Evolutionary conservation across 2,329 filamentous ascomycete genomes (phyloP).

Genomic region (Zopfia rhizophila): DNA sequence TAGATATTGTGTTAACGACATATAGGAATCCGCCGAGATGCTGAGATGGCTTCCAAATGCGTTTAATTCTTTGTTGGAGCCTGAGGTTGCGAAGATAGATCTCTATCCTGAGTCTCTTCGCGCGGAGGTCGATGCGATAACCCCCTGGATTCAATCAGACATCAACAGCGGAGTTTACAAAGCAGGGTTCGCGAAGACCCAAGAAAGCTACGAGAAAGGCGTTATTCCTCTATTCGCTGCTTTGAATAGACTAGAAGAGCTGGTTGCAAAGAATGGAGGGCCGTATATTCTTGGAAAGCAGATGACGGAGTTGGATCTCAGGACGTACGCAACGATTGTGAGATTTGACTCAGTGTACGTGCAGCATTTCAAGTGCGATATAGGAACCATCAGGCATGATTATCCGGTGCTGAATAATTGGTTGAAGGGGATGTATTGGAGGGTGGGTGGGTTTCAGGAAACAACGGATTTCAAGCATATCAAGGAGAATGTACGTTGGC

Average conservation of each 20-base stretch:
- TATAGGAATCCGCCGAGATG: conserved; percentile 66
- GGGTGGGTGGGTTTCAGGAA: conserved; percentile 63
- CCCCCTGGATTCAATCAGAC: conserved; percentile 65
- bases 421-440: conserved; percentile 69
- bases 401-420: conserved; percentile 71
- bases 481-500: conserved; percentile 68
- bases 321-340: conserved; percentile 67
- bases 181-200: conserved; percentile 67
- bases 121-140: conserved; percentile 62
- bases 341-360: conserved; percentile 71
- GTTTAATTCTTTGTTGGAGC: conserved; percentile 62
- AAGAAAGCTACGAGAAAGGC: conserved; percentile 66
- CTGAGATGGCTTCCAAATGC: conserved; percentile 67
- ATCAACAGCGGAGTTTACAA: conserved; percentile 71
- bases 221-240: conserved; percentile 67
- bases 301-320: conserved; percentile 69
- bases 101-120: conserved; percentile 65
- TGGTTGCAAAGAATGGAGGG: conserved; percentile 58
- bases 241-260: conserved; percentile 67
- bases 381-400: conserved; percentile 68
- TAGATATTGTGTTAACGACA: neutral
- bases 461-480: conserved; percentile 74
- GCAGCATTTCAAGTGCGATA: conserved; percentile 74
- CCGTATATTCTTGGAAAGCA: conserved; percentile 66
- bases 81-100: conserved; percentile 55